These are phyloP conservation scores for Sclerotinia spermophila DNA, from an alignment of 2,329 filamentous ascomycete genomes.

Conservation along the genomic window DNA sequence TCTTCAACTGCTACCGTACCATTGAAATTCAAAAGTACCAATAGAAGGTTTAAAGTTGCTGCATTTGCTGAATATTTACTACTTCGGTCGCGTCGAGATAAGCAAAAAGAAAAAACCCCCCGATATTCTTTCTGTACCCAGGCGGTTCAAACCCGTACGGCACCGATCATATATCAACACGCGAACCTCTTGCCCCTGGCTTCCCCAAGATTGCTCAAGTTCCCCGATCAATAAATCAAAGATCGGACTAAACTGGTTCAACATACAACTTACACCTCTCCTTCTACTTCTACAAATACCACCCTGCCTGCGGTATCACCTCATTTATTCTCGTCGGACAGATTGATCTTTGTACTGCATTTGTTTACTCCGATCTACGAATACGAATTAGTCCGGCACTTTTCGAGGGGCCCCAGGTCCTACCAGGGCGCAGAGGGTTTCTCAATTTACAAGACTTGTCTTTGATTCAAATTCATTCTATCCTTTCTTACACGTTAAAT, in stretches of 20 bases:
- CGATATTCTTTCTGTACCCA: background rate
- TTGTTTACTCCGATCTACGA: slow-evolving; percentile 16
- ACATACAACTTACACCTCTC: background rate
- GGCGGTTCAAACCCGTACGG: background rate
- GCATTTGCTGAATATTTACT: background rate
- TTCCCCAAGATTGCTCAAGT: slow-evolving; percentile 10
- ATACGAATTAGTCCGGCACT: slow-evolving; percentile 2
- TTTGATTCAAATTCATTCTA: background rate
- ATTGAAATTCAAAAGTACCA: background rate
- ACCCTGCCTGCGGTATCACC: background rate
- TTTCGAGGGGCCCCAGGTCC: slow-evolving; percentile 15
- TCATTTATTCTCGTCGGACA: slow-evolving; percentile 7
- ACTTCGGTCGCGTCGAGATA: slow-evolving; percentile 7
- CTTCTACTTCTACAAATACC: background rate
- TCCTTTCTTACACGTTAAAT: slow-evolving; percentile 10
- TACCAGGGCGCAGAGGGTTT: slow-evolving; percentile 17
- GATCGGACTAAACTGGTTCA: slow-evolving; percentile 4
- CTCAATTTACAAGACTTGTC: slow-evolving; percentile 14
- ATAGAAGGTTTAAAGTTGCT: background rate
- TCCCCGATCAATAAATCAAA: slow-evolving; percentile 11
- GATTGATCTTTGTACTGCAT: slow-evolving; percentile 4
- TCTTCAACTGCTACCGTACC: background rate
- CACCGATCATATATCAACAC: slow-evolving; percentile 9
- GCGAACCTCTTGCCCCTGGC: slow-evolving; percentile 12
- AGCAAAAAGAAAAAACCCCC: background rate